Conservation (phyloP, 495 filamentous ascomycete species). For the Xylaria curta region DNA sequence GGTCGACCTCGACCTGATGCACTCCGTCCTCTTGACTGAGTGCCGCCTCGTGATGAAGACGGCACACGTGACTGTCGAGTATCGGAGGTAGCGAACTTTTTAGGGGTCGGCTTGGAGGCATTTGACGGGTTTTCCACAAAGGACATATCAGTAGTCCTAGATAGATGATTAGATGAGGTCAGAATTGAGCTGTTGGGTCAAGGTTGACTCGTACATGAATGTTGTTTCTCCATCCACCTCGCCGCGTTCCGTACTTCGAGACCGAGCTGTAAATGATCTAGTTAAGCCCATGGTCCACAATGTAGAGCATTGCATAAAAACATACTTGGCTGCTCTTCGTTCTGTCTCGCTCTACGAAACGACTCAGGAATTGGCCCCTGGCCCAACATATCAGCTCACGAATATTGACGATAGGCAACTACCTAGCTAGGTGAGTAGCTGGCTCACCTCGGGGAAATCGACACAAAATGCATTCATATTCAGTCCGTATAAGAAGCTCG, state of each 20-base stretch:
- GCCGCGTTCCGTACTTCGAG: constrained; percentile 40
- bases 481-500: constrained; percentile 90
- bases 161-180: constrained; percentile 36
- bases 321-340: constrained; percentile 52
- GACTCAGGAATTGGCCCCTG: constrained; percentile 66
- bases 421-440: neutral
- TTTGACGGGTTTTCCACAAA: constrained; percentile 88
- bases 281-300: neutral
- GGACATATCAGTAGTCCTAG: constrained; percentile 90
- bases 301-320: neutral
- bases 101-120: constrained; percentile 68
- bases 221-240: constrained; percentile 71
- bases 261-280: constrained; percentile 25
- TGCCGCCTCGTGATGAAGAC: constrained; percentile 48
- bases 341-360: constrained; percentile 67
- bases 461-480: constrained; percentile 99
- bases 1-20: constrained; percentile 36
- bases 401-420: neutral
- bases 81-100: constrained; percentile 64
- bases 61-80: constrained; percentile 50
- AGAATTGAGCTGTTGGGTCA: neutral
- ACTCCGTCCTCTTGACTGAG: constrained; percentile 38
- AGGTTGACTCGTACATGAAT: constrained; percentile 71
- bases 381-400: constrained; percentile 4
- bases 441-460: constrained; percentile 86